Conservation (phyloP, 1,284 basidiomycete genomes). For the Coniferiporia sulphurascens region DNA sequence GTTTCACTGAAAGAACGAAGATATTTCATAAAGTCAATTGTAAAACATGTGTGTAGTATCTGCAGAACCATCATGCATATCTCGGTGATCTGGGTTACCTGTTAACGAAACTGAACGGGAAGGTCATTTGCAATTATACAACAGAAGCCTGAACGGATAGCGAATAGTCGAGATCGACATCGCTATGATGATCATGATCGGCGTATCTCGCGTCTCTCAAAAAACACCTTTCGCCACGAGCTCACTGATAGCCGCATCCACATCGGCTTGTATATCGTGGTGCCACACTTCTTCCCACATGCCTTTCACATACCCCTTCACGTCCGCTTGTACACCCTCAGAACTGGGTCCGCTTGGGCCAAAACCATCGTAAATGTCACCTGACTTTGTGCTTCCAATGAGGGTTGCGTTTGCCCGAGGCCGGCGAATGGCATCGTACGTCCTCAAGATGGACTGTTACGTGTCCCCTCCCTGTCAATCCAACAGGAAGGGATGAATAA, state of each 20-base stretch:
- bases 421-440: constrained; percentile 40
- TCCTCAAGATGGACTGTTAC: constrained; percentile 35
- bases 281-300: constrained; percentile 47
- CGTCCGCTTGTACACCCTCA: constrained; percentile 20
- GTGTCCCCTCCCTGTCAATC: not conserved
- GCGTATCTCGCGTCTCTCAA: not conserved
- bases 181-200: not conserved
- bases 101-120: too few relatives aligned
- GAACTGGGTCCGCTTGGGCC: constrained; percentile 22
- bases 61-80: too few relatives aligned
- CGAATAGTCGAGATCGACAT: not conserved
- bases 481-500: not conserved
- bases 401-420: constrained; percentile 45
- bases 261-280: constrained; percentile 38
- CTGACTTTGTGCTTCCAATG: constrained; percentile 33
- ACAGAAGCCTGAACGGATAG: not conserved
- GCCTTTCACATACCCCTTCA: constrained; percentile 20
- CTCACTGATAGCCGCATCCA: constrained; percentile 25
- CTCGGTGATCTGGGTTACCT: too few relatives aligned
- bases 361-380: constrained; percentile 29
- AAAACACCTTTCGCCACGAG: constrained; percentile 19
- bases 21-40: too few relatives aligned
- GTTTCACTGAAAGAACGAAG: too few relatives aligned
- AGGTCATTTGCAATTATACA: not conserved
- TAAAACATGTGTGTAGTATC: too few relatives aligned